Percentiles rank a stretch among this genome's conserved stretches.
phyloP scores from a whole-genome alignment of 768 basidiomycete species.

The Panellus pusillus region DNA sequence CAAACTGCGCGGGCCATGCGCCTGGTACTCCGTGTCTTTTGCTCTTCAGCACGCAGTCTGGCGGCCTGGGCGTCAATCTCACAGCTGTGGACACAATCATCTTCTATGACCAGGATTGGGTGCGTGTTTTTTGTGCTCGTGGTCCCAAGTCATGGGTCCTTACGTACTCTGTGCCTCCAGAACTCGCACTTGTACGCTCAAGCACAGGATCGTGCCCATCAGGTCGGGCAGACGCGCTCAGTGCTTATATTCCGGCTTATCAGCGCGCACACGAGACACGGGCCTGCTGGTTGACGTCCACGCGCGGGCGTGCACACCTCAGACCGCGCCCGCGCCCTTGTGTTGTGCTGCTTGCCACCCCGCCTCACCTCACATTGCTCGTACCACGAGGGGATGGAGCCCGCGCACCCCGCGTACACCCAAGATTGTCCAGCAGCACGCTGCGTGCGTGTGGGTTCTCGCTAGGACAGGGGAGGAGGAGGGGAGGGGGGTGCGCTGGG shows the following conservation, averaged over 20 bases:
- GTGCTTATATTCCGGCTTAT: slow-evolving; percentile 89
- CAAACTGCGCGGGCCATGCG: too few species aligned
- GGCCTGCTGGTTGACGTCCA: too few species aligned
- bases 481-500: too few species aligned
- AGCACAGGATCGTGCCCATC: slow-evolving; percentile 93
- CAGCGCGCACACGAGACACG: slow-evolving; percentile 80
- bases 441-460: too few species aligned
- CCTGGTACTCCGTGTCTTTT: slow-evolving; percentile 77
- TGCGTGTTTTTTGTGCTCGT: slow-evolving; percentile 32
- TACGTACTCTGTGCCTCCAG: slow-evolving; percentile 37
- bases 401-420: too few species aligned
- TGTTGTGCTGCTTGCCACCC: too few species aligned
- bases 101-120: slow-evolving; percentile 93
- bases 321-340: too few species aligned
- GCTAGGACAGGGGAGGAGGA: too few species aligned
- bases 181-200: slow-evolving; percentile 97
- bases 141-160: not conserved
- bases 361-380: too few species aligned
- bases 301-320: too few species aligned
- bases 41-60: slow-evolving; percentile 76
- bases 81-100: slow-evolving; percentile 88
- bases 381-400: too few species aligned
- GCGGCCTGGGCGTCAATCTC: slow-evolving; percentile 80
- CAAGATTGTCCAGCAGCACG: too few species aligned
- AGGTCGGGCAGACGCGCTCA: slow-evolving; percentile 91